Base-by-base conservation (phyloP, 345 rosid genomes). In the Eucalyptus decipiens region DNA sequence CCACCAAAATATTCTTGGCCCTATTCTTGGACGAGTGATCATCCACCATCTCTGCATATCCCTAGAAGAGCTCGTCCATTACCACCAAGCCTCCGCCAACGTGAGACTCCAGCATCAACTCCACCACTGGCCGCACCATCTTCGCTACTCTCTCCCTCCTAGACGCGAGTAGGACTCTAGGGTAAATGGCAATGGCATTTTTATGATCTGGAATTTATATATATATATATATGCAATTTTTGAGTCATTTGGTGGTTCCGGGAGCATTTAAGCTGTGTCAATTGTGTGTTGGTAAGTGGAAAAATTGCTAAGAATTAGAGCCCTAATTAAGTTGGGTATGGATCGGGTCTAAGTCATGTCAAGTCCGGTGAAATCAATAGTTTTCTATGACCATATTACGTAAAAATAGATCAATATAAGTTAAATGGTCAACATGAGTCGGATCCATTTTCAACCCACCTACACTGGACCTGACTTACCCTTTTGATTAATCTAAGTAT, bases 61-160 rank as follows among this genome's bases (percentile, higher is more conserved):
- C 69, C 47, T 8, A 32, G 40, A 89, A 89, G 49, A 89, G 86
- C 11, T 80, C 43, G 42, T 89, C 90, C 86, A 42, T 87, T 69
- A 94, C 96, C 72, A 8, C 72, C 34, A 62, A 62, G 45, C 37
- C 37, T 90, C 91, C 37, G 32, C 94, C 95, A 54, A 96, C 95
- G 26, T 93, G 96, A 69, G 92, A 87, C 81, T 90, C 90, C 18
- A 97, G 87, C 96, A 96, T 95, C 5, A 96, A 90, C 90, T 97
- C 98, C 49, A 94, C 95, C 60, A 94, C 98, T 3, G 99, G 98
- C 88, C 98, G 91, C 88, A 95, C 80, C 24, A 95, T 93, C 88
- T 88, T 94, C 24, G 94, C 96, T 51, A 94, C 96, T 52, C 88
- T 89, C 89, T 88, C 88, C 52, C 96, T 96, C 17, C 65, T 67